Evolutionary conservation across 257 asterid genomes (phyloP), one percentile per base, ranked within the genome.

Genomic region (Sherardia arvensis): DNA sequence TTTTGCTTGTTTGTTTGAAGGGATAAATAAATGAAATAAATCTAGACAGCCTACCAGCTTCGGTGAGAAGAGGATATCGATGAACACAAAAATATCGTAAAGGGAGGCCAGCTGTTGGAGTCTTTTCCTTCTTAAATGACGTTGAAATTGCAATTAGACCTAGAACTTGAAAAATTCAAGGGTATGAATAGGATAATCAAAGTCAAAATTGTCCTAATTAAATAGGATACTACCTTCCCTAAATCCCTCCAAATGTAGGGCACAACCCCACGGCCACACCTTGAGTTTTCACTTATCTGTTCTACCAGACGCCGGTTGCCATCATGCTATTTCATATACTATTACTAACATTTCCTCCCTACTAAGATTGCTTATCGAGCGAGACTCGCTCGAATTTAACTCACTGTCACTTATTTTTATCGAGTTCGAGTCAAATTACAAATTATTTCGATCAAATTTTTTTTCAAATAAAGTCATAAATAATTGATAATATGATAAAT

Each of bases 81-180:
- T n/a, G 32, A 18, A 10, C 18, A 17, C 8, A 43, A 26, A 15
- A 57, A 26, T 55, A 55, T 27, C 26, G 38, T 7, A 62, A 23
- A 30, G 66, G 55, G 10, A 62, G n/a, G 59, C 59, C 68, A 64
- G 68, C 68, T 64, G 59, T 48, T 1, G 25, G 21, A 8, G 59
- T 28, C 22, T 14, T 14, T 43, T n/a, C 6, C 4, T 15, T 15
- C n/a, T 9, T 18, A n/a, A 48, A 64, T 64, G 68, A 29, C 49
- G 48, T 48, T 64, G 15, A 59, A 59, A 32, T 32, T 32, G 32
- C 28, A 59, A 32, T 59, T 33, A n/a, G 9, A 59, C 63, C 47
- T 30, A 12, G 21, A 47, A 32, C 17, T 11, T 7, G 10, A 58
- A 28, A 28, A 28, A 28, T 28, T 12, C 30, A 43, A 43, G 6